A percentile compares a stretch with the other conserved stretches of the same genome.
These are phyloP conservation scores for Fusarium pseudocircinatum DNA, from an alignment of 2,329 filamentous ascomycete species.

Conservation along the genomic window DNA sequence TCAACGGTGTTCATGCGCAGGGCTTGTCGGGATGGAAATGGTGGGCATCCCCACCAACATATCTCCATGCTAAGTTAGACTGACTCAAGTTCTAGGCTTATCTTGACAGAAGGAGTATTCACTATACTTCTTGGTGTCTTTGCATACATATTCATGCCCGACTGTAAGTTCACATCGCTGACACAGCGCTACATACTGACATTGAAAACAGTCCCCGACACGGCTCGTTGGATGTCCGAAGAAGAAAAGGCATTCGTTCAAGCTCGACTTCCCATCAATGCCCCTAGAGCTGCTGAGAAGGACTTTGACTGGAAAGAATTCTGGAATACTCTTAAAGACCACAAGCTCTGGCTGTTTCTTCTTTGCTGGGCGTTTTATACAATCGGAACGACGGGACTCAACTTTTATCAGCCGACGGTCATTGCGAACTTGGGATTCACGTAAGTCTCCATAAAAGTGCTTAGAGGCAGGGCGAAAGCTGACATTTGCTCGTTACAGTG, in stretches of 20 bases:
- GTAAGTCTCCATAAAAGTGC: not conserved
- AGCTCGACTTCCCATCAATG: not conserved
- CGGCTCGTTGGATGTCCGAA: not conserved
- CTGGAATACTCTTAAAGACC: not conserved
- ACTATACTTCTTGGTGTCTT: not conserved
- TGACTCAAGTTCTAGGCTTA: not conserved
- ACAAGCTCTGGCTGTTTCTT: not conserved
- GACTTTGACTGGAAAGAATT: not conserved
- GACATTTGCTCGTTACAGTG: not conserved
- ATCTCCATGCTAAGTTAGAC: fast-evolving
- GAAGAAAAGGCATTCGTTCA: not conserved
- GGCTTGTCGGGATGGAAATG: not conserved
- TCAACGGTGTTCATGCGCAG: not conserved
- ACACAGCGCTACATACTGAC: not conserved
- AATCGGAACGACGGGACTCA: not conserved
- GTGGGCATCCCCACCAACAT: not conserved
- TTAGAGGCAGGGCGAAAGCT: fast-evolving
- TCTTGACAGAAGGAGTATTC: not conserved
- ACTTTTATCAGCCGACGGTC: not conserved
- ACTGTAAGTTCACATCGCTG: not conserved
- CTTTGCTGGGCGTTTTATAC: not conserved
- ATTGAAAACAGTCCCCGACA: not conserved
- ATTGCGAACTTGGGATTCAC: not conserved
- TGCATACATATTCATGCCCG: not conserved
- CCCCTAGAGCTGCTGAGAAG: not conserved